phyloP scores from a whole-genome alignment of 768 basidiomycete species.

The Rhizopogon vinicolor region DNA sequence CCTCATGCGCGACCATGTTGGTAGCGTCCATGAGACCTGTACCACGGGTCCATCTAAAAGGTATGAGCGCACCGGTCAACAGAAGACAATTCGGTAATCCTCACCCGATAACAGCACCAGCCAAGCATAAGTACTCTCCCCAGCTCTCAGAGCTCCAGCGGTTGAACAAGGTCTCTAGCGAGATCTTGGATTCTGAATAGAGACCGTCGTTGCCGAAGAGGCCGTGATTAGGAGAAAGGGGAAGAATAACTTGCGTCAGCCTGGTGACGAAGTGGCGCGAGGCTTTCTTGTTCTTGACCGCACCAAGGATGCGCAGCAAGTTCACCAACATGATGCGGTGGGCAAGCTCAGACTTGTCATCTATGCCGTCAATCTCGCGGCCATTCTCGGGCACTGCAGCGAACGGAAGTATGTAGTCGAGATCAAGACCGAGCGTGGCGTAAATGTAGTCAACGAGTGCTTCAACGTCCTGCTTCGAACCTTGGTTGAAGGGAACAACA shows the following conservation, averaged over 20 bases:
- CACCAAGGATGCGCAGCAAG: slow-evolving; percentile 91
- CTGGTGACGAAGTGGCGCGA: slow-evolving; percentile 95
- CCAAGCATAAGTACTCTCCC: slow-evolving; percentile 98
- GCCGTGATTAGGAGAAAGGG: slow-evolving; percentile 97
- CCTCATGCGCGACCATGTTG: slow-evolving; percentile 89
- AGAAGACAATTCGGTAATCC: slow-evolving; percentile 18
- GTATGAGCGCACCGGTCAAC: slow-evolving; percentile 4
- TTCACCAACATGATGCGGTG: slow-evolving; percentile 99
- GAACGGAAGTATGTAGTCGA: slow-evolving; percentile 98
- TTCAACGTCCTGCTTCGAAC: slow-evolving; percentile 97
- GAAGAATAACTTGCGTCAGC: slow-evolving; percentile 97
- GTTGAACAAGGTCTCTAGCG: slow-evolving; percentile 96
- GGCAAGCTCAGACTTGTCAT: slow-evolving; percentile 96
- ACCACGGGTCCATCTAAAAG: slow-evolving; percentile 87
- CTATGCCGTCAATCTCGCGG: slow-evolving; percentile 94
- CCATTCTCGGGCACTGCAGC: slow-evolving; percentile 99
- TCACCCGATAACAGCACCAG: slow-evolving; percentile 96
- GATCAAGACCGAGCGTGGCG: slow-evolving; percentile 88
- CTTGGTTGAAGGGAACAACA: slow-evolving; percentile 99
- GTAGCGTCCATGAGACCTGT: slow-evolving; percentile 96
- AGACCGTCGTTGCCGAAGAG: slow-evolving; percentile 97
- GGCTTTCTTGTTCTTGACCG: slow-evolving; percentile 98
- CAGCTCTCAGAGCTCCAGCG: slow-evolving; percentile 98
- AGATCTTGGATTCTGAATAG: slow-evolving; percentile 98
- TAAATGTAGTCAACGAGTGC: slow-evolving; percentile 99